Conservation (phyloP, 2,329 filamentous ascomycete genomes). For the Aspergillus candidus region DNA sequence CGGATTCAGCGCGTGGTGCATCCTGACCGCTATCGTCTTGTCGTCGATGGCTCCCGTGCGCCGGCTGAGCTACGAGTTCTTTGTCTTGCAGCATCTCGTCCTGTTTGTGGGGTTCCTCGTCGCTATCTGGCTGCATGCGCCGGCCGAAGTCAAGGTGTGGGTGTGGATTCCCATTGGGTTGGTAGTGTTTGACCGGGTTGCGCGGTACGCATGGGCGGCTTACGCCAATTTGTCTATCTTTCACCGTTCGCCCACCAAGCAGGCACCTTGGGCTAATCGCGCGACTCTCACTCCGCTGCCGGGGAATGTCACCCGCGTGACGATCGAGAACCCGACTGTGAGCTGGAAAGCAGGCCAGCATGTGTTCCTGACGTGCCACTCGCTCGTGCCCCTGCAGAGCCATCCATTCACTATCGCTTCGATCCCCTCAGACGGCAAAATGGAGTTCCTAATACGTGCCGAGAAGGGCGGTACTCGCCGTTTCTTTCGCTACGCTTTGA, state of each 20-base stretch:
- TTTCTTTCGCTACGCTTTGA: slow-evolving; percentile 48
- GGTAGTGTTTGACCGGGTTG: slow-evolving; percentile 41
- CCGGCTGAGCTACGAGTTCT: slow-evolving; percentile 48
- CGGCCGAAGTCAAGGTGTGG: slow-evolving; percentile 37
- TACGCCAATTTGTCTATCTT: slow-evolving; percentile 41
- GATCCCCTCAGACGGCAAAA: slow-evolving; percentile 48
- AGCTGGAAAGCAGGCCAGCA: slow-evolving; percentile 59
- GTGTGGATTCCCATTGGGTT: slow-evolving; percentile 45
- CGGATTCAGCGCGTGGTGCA: slow-evolving; percentile 48
- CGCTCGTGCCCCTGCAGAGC: slow-evolving; percentile 52
- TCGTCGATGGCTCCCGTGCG: slow-evolving; percentile 48
- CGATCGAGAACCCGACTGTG: slow-evolving; percentile 50
- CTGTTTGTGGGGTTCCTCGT: slow-evolving; percentile 46
- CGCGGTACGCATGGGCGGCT: slow-evolving; percentile 30
- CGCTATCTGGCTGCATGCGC: slow-evolving; percentile 46
- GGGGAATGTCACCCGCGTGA: slow-evolving; percentile 52
- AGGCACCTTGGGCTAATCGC: slow-evolving; percentile 34
- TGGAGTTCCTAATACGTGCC: slow-evolving; percentile 53
- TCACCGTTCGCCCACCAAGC: slow-evolving; percentile 20
- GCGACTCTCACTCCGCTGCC: slow-evolving; percentile 47
- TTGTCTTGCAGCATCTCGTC: slow-evolving; percentile 50
- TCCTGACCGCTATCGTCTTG: slow-evolving; percentile 48
- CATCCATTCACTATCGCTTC: slow-evolving; percentile 61
- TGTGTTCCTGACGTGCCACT: slow-evolving; percentile 55
- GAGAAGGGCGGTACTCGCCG: slow-evolving; percentile 49